Conservation (phyloP, 495 filamentous ascomycete genomes). For the Niebla homalea region DNA sequence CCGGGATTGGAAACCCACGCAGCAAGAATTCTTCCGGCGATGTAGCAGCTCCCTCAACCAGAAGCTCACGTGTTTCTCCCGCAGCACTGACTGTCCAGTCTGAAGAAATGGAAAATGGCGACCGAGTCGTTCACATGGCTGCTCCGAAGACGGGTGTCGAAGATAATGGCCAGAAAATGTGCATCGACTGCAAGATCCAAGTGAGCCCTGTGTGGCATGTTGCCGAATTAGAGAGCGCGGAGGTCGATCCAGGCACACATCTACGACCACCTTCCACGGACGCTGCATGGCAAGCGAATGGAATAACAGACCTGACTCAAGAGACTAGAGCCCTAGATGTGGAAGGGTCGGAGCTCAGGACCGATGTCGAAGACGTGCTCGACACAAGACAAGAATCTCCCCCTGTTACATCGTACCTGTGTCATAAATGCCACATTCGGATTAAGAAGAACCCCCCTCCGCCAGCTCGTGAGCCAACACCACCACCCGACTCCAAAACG, state of each 20-base stretch:
- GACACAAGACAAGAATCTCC: conserved; percentile 21
- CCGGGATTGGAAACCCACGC: conserved; percentile 14
- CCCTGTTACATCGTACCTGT: conserved; percentile 10
- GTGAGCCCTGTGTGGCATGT: conserved; percentile 18
- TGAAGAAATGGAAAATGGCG: conserved; percentile 19
- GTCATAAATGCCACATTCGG: conserved; percentile 41
- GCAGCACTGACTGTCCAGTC: conserved; percentile 17
- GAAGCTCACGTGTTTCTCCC: conserved; percentile 17
- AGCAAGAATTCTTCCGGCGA: conserved; percentile 19
- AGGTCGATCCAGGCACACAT: conserved; percentile 3
- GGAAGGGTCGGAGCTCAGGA: conserved; percentile 18
- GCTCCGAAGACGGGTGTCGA: conserved; percentile 6
- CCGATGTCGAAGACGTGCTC: background rate
- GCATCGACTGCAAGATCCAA: conserved; percentile 12
- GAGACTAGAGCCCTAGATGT: conserved; percentile 22
- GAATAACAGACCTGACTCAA: too few species aligned
- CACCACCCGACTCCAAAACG: conserved; percentile 6
- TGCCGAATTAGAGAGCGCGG: conserved; percentile 10
- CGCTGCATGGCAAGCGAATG: too few species aligned
- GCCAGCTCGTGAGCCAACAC: conserved; percentile 25
- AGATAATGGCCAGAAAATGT: conserved; percentile 12
- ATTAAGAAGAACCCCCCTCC: conserved; percentile 19
- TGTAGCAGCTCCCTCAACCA: background rate
- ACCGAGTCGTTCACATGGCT: conserved; percentile 15
- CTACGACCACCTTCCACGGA: conserved; percentile 8